A percentile compares a stretch with the other conserved stretches of the same genome.
phyloP scores from a whole-genome alignment of 768 basidiomycete species.

The Mycena crocata region DNA sequence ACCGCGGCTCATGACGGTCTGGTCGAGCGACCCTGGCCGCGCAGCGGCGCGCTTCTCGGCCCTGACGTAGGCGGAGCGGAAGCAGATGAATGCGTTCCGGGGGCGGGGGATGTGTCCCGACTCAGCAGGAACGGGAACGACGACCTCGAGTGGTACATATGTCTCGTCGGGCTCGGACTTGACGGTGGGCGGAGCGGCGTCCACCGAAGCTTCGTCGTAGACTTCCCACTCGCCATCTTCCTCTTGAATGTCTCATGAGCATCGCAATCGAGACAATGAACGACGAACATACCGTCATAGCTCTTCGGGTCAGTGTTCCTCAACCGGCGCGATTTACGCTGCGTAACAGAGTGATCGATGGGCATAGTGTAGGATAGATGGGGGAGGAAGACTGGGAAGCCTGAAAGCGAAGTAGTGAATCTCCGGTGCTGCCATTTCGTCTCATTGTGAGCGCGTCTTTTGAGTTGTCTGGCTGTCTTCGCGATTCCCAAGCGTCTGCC shows the following conservation, averaged over 20 bases:
- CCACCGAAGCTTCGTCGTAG: constrained; percentile 12
- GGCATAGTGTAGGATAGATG: constrained; percentile 4
- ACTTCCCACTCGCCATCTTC: constrained; percentile 23
- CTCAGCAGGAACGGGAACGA: not conserved
- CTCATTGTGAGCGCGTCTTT: constrained; percentile 19
- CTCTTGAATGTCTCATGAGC: not conserved
- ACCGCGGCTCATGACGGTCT: constrained; percentile 64
- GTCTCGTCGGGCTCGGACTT: constrained; percentile 4
- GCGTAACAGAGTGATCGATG: constrained; percentile 9
- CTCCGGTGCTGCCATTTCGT: not conserved
- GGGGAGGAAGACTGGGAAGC: not conserved
- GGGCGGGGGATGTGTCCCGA: constrained; percentile 56
- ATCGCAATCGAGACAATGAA: not conserved
- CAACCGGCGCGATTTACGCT: constrained; percentile 20
- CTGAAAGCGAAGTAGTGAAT: not conserved
- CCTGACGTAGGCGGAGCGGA: constrained; percentile 57
- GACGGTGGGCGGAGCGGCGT: not conserved
- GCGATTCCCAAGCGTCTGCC: not conserved
- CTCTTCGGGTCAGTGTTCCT: not conserved
- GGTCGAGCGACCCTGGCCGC: constrained; percentile 25
- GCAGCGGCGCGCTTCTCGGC: constrained; percentile 23
- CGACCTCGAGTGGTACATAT: too few species aligned
- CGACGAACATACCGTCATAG: not conserved
- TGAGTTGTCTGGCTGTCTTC: constrained; percentile 7
- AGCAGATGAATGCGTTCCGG: constrained; percentile 68